Conservation (phyloP, 257 asterid species). For the Thymus quinquecostatus region DNA sequence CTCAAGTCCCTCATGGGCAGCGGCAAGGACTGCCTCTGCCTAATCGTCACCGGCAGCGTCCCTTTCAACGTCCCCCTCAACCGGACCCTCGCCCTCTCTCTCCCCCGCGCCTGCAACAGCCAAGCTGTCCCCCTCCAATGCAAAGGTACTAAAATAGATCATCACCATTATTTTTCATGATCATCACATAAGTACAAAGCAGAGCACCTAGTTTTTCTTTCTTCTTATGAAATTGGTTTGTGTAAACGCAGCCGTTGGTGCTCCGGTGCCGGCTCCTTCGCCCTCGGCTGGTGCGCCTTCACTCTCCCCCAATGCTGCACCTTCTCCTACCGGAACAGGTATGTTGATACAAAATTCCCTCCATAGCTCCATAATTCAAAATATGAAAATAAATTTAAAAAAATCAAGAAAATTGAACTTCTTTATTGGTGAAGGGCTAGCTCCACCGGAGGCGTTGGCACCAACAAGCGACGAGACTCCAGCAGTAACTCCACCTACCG, state of each 20-base stretch:
- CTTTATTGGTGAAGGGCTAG: conserved; percentile 32
- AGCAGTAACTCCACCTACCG: conserved; percentile 37
- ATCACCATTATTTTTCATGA: too few relatives aligned
- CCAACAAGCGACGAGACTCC: conserved; percentile 41
- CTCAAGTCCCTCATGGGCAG: conserved; percentile 63
- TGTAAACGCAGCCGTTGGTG: conserved; percentile 40
- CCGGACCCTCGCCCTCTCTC: conserved; percentile 59
- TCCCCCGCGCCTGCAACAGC: conserved; percentile 76
- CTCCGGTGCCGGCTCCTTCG: conserved; percentile 51
- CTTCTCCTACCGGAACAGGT: conserved; percentile 46
- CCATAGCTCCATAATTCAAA: neutral
- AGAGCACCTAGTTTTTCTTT: neutral
- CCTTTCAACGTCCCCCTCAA: conserved; percentile 67
- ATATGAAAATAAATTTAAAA: neutral
- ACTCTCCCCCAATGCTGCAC: conserved; percentile 43
- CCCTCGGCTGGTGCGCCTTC: conserved; percentile 42
- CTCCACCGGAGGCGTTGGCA: conserved; percentile 41
- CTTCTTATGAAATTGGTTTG: neutral
- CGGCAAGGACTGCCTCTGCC: conserved; percentile 75
- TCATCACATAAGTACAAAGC: neutral
- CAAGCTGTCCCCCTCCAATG: conserved; percentile 73
- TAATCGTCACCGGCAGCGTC: conserved; percentile 54
- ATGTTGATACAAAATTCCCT: neutral
- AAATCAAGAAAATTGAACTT: neutral
- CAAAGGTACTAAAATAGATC: conserved; percentile 45